These are phyloP conservation scores for Quaeritorhiza haematococci DNA, from an alignment of 371 early-diverging fungal genomes.

Conservation along the genomic window DNA sequence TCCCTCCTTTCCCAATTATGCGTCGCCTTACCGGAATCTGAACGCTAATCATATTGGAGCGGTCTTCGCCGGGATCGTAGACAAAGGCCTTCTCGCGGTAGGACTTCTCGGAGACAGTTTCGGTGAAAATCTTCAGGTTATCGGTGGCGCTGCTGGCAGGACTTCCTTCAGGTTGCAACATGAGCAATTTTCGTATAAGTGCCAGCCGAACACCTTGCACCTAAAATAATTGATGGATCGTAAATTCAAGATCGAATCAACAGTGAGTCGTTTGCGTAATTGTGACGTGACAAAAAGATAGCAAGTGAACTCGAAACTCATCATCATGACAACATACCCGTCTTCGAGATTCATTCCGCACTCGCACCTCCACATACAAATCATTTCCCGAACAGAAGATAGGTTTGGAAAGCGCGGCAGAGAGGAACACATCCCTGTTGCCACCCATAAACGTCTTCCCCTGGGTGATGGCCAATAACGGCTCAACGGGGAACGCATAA, in stretches of 20 bases:
- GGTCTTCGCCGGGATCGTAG: slow-evolving; percentile 54
- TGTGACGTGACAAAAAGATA: too few relatives aligned
- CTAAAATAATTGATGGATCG: slow-evolving; percentile 24
- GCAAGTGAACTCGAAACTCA: too few relatives aligned
- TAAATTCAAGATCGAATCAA: too few relatives aligned
- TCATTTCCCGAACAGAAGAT: slow-evolving; percentile 45
- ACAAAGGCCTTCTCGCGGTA: slow-evolving; percentile 47
- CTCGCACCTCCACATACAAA: slow-evolving; percentile 43
- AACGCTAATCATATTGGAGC: slow-evolving; percentile 41
- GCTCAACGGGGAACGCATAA: slow-evolving; percentile 15
- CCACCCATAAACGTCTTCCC: slow-evolving; percentile 46
- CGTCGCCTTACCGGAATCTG: slow-evolving; percentile 38
- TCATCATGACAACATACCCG: slow-evolving; percentile 29
- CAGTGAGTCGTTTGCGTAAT: too few relatives aligned
- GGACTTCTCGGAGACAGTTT: slow-evolving; percentile 36
- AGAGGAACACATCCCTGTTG: slow-evolving; percentile 36
- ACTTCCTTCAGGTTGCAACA: slow-evolving; percentile 36
- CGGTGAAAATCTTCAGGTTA: slow-evolving; percentile 36
- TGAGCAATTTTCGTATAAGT: slow-evolving; percentile 36
- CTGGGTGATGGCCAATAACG: slow-evolving; percentile 31
- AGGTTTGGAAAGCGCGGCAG: slow-evolving; percentile 34
- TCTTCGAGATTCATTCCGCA: slow-evolving; percentile 43
- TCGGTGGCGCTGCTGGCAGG: slow-evolving; percentile 19
- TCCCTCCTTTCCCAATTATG: not conserved
- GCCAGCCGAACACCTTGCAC: slow-evolving; percentile 50